Percentiles rank a stretch among this genome's conserved stretches.
Conservation (phyloP, 441 rosid genomes). For the Populus hybrid region DNA sequence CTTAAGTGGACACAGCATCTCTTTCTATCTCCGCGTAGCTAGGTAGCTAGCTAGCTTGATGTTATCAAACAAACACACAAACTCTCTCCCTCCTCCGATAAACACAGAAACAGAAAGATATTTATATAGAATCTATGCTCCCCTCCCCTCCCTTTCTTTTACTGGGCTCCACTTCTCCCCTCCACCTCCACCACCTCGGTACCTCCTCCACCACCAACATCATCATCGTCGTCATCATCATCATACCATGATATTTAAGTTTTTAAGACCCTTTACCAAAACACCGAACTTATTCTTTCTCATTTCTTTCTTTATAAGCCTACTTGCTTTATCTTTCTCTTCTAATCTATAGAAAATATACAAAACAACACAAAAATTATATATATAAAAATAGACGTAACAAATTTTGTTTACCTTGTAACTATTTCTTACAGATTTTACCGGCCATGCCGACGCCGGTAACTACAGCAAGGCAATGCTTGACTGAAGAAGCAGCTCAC, state of each 20-base stretch:
- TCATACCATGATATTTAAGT: constrained; percentile 6
- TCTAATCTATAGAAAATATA: no score
- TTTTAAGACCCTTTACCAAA: neutral
- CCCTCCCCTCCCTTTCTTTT: constrained; percentile 17
- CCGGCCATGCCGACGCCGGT: constrained; percentile 92
- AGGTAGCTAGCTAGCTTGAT: neutral
- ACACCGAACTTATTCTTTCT: neutral
- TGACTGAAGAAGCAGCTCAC: constrained; percentile 76
- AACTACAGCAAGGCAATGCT: constrained; percentile 59
- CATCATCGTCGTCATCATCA: neutral
- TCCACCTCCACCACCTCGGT: constrained; percentile 3
- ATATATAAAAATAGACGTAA: neutral
- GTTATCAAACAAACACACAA: neutral
- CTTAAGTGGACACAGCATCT: constrained; percentile 40
- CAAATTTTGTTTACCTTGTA: neutral
- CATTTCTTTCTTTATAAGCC: neutral
- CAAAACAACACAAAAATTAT: neutral
- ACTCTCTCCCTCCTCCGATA: neutral
- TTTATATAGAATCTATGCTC: constrained; percentile 38
- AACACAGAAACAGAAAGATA: constrained; percentile 20
- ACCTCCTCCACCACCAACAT: constrained; percentile 19
- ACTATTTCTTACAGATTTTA: constrained; percentile 11
- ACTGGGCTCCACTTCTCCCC: constrained; percentile 8
- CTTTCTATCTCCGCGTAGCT: constrained; percentile 6
- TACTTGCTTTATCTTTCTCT: neutral